phyloP scores from a whole-genome alignment of 106 monocot genomes.

The Dendrobium huoshanense region DNA sequence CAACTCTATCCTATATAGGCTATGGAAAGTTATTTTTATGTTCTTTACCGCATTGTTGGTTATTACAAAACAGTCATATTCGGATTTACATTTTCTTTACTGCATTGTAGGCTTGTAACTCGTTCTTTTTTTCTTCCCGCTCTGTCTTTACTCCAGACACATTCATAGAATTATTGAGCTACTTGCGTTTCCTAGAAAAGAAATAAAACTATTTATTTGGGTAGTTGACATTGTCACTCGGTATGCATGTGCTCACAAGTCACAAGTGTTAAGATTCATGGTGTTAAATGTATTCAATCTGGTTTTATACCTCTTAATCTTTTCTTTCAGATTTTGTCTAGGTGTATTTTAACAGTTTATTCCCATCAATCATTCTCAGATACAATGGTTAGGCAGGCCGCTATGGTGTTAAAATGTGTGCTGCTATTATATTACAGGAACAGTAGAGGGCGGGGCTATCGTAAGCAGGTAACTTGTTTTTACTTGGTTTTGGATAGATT shows the following conservation, averaged over 20 bases:
- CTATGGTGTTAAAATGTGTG: constrained; percentile 75
- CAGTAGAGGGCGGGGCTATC: constrained; percentile 67
- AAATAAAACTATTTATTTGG: background rate
- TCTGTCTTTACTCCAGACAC: background rate
- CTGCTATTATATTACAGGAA: constrained; percentile 84
- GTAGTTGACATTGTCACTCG: background rate
- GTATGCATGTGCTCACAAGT: background rate
- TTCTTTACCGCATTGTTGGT: background rate
- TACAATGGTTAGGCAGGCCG: constrained; percentile 82
- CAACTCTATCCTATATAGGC: too few species aligned
- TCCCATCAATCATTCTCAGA: constrained; percentile 37
- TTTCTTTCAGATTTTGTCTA: background rate
- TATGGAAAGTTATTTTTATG: too few species aligned
- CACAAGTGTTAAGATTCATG: background rate
- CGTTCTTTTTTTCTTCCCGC: background rate
- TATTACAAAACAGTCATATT: background rate
- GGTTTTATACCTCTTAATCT: background rate
- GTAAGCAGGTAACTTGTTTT: constrained; percentile 61
- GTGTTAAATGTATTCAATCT: background rate
- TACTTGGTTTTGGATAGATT: background rate
- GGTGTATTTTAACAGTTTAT: background rate
- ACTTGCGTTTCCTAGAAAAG: background rate
- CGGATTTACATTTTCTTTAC: background rate
- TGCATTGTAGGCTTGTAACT: background rate
- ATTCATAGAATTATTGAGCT: background rate